Evolutionary conservation across 768 basidiomycete genomes (phyloP).

Genomic region (Collybiopsis confluens): DNA sequence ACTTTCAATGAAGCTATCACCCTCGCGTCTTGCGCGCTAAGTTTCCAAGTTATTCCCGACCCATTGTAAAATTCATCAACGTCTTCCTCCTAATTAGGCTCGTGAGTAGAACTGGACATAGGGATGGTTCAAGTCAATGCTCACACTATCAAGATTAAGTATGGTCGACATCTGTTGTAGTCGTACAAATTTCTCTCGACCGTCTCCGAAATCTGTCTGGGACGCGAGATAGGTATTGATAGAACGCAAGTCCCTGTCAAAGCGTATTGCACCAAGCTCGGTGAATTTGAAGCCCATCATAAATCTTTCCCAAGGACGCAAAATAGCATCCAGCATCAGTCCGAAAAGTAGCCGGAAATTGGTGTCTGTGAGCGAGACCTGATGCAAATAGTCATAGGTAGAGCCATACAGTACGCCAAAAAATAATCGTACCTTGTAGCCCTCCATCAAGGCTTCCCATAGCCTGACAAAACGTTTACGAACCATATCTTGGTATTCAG

Average conservation of each 20-base stretch:
- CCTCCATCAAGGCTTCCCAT: constrained; percentile 85
- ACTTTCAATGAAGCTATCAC: no score
- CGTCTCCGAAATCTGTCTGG: constrained; percentile 86
- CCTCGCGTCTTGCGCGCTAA: constrained; percentile 58
- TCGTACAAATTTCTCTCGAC: constrained; percentile 86
- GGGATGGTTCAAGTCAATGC: constrained; percentile 14
- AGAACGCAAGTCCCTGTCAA: constrained; percentile 87
- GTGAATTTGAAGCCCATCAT: constrained; percentile 78
- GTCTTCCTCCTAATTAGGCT: constrained; percentile 82
- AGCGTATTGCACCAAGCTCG: constrained; percentile 93
- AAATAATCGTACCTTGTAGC: constrained; percentile 64
- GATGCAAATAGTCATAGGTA: constrained; percentile 3
- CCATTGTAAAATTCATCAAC: constrained; percentile 92
- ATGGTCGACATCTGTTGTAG: constrained; percentile 92
- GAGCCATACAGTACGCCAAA: neutral
- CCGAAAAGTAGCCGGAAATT: constrained; percentile 88
- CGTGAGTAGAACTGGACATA: constrained; percentile 13
- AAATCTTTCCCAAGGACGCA: constrained; percentile 95
- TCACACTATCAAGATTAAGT: constrained; percentile 79
- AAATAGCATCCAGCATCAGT: constrained; percentile 78
- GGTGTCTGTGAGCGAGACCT: constrained; percentile 84
- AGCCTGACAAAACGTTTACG: constrained; percentile 85
- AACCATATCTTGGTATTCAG: constrained; percentile 83
- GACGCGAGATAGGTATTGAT: constrained; percentile 80
- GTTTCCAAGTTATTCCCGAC: constrained; percentile 87